Conservation (phyloP, 306 rosid species). For the Delonix regia region DNA sequence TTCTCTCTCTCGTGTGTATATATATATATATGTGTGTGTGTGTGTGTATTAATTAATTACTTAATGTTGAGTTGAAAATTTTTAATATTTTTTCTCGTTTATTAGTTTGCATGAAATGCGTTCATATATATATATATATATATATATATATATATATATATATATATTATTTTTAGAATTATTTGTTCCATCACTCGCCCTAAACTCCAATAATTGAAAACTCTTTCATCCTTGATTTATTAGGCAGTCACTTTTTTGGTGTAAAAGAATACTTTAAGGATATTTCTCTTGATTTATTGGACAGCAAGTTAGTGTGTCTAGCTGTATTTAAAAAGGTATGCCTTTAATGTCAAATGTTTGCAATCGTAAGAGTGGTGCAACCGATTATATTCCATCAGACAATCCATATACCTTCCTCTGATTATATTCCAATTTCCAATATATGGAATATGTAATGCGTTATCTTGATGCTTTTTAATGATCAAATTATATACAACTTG, state of each 20-base stretch:
- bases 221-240: background rate
- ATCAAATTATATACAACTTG: background rate
- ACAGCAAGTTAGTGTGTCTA: no score
- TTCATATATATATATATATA: no score
- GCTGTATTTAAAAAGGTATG: background rate
- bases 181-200: background rate
- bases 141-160: no score
- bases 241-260: background rate
- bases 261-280: no score
- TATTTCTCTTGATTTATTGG: no score
- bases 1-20: no score
- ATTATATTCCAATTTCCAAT: background rate
- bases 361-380: background rate
- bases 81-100: no score
- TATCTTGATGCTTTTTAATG: background rate
- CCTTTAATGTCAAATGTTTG: background rate
- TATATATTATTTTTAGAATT: background rate
- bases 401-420: background rate
- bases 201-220: background rate
- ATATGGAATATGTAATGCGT: background rate
- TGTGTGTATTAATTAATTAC: no score
- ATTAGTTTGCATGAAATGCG: no score
- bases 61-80: no score
- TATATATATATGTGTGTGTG: no score
- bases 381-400: background rate